Evolutionary conservation across 176 grass and related monocot species (phyloP), one percentile per base, ranked within the genome.

Genomic region (Phoenix dactylifera): DNA sequence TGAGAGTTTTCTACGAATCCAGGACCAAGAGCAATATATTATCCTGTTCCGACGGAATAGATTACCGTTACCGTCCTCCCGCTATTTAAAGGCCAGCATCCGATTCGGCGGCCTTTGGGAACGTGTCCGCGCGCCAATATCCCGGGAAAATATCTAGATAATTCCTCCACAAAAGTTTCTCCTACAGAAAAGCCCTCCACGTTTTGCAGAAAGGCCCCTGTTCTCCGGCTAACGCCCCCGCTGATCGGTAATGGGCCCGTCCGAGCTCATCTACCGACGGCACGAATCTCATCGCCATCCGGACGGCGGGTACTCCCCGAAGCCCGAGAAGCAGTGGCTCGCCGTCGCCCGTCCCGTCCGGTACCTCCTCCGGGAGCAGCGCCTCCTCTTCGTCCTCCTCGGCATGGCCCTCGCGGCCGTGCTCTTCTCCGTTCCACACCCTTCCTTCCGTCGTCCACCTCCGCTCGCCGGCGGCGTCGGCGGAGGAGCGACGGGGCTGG

Each of bases 321-420:
- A 89, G 83, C 58, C 75, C 22, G 55, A 65, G 58, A 76, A 39
- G 67, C 39, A 22, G 17, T 68, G 58, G 83, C 17, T 74, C 20
- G 19, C 9, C 35, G 35, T 44, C 7, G 9, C 66, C 29, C 70
- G 57, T 57, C 49, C 58, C 9, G 22, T 83, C 54, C 63, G 61
- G 49, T 91, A 92, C 76, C 60, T 83, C 56, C 62, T 80, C 52
- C 77, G 52, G 30, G 88, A 92, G 72, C 88, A 92, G 60, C 76
- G 88, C 28, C 79, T 92, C 29, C 23, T 32, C 6, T 92, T 92
- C 61, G 69, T 65, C 10, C 16, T 92, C 15, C 17, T 87, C 19
- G 88, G 88, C 59, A 83, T 92, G 83, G 83, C 71, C 16, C n/a
- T 86, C 44, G 68, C 88, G 3, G 55, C 79, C 12, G 0, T 77